Conservation (phyloP, 139 green algal species). For the Coccomyxa sp. region DNA sequence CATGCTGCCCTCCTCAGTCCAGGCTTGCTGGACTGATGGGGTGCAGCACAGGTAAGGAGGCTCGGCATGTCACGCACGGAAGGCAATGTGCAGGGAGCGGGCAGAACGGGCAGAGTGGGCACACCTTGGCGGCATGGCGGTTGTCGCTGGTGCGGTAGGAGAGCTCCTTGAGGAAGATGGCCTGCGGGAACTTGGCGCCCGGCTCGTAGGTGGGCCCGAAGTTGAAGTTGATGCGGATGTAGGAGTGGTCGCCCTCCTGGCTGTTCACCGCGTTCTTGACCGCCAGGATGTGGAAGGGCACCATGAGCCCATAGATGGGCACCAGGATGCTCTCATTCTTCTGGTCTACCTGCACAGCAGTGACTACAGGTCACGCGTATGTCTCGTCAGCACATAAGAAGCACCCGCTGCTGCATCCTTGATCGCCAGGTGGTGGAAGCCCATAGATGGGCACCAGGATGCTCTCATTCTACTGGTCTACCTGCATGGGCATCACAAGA, state of each 20-base stretch:
- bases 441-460: slow-evolving; percentile 97
- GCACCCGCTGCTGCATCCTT: slow-evolving; percentile 87
- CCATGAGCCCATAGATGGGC: slow-evolving; percentile 93
- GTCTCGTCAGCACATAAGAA: neutral
- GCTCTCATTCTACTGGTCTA: slow-evolving; percentile 74
- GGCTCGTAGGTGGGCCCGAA: slow-evolving; percentile 73
- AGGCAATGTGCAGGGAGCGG: no score
- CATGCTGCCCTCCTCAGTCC: no score
- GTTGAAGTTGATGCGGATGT: slow-evolving; percentile 96
- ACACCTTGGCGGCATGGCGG: slow-evolving; percentile 42
- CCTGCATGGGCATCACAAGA: slow-evolving; percentile 20
- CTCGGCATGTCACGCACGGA: no score
- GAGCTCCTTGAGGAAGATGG: slow-evolving; percentile 91
- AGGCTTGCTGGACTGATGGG: no score
- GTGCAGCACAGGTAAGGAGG: no score
- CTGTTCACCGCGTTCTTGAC: slow-evolving; percentile 82
- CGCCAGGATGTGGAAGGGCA: slow-evolving; percentile 97
- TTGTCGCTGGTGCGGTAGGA: slow-evolving; percentile 81
- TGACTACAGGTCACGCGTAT: no score
- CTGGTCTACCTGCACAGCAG: slow-evolving; percentile 59
- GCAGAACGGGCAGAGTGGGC: no score
- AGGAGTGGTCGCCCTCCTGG: slow-evolving; percentile 69
- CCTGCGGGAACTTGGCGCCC: slow-evolving; percentile 53
- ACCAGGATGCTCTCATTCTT: slow-evolving; percentile 84
- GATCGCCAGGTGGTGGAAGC: slow-evolving; percentile 94